A percentile compares a stretch with the other conserved stretches of the same genome.
phyloP scores from a whole-genome alignment of 345 rosid species.

The Brassica carinata region DNA sequence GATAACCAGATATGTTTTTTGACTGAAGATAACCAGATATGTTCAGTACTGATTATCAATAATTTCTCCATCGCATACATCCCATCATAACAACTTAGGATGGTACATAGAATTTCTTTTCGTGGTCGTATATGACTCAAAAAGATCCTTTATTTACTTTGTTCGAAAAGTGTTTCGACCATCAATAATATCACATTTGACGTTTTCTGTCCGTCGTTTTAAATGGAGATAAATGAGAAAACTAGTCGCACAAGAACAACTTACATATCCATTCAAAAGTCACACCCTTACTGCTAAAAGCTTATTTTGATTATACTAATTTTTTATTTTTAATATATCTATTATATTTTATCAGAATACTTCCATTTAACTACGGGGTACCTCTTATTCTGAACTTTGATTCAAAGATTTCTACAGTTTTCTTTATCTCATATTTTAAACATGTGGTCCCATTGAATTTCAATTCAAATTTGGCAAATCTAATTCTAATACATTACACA shows the following conservation, averaged over 20 bases:
- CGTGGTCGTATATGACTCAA: constrained; percentile 16
- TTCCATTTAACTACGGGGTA: background rate
- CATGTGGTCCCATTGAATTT: background rate
- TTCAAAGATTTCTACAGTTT: background rate
- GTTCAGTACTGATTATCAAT: background rate
- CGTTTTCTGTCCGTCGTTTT: constrained; percentile 39
- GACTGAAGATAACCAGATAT: background rate
- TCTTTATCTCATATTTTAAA: background rate
- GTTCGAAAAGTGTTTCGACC: constrained; percentile 10
- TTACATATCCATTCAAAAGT: constrained; percentile 22
- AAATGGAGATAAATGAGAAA: constrained; percentile 28
- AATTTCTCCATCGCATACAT: constrained; percentile 1
- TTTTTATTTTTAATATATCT: background rate
- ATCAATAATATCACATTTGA: constrained; percentile 40
- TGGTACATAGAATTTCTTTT: constrained; percentile 16
- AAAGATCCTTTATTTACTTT: constrained; percentile 38
- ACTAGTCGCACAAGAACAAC: constrained; percentile 22
- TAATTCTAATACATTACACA: background rate
- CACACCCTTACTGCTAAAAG: constrained; percentile 13
- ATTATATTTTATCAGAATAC: background rate
- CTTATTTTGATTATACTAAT: constrained; percentile 21
- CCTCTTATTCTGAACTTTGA: background rate
- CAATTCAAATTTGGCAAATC: background rate
- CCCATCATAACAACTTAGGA: constrained; percentile 2
- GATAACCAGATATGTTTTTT: too few species aligned